Conservation (phyloP, 805 yeast genomes). For the Candida coquimbonensis region DNA sequence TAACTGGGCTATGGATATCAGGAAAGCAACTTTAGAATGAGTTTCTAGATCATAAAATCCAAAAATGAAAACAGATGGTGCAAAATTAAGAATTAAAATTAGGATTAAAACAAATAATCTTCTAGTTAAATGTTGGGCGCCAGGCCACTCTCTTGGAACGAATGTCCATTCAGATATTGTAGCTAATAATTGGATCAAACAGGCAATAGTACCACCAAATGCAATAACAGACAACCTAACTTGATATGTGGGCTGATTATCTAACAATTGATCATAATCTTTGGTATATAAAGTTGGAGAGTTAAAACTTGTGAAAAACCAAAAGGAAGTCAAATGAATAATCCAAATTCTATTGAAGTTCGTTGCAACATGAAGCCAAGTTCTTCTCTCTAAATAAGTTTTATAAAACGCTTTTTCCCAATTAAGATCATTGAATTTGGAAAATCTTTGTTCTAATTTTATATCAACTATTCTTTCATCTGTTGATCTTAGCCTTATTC, state of each 20-base stretch:
- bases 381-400: slow-evolving; percentile 66
- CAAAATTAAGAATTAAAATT: slow-evolving; percentile 38
- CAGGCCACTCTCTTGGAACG: slow-evolving; percentile 70
- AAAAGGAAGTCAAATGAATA: slow-evolving; percentile 64
- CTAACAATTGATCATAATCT: slow-evolving; percentile 42
- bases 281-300: slow-evolving; percentile 63
- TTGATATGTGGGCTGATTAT: slow-evolving; percentile 58
- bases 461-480: slow-evolving; percentile 43
- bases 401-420: slow-evolving; percentile 69
- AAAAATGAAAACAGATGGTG: slow-evolving; percentile 50
- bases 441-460: slow-evolving; percentile 47
- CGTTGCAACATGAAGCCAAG: slow-evolving; percentile 69
- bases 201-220: slow-evolving; percentile 60
- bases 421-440: slow-evolving; percentile 40
- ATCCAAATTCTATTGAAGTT: slow-evolving; percentile 79
- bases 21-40: slow-evolving; percentile 31
- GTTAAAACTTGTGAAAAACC: slow-evolving; percentile 72
- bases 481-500: slow-evolving; percentile 37
- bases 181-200: slow-evolving; percentile 50
- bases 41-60: slow-evolving; percentile 32
- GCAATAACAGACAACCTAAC: slow-evolving; percentile 52
- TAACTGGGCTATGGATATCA: slow-evolving; percentile 47
- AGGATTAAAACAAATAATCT: slow-evolving; percentile 38
- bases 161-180: slow-evolving; percentile 51
- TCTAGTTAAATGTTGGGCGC: slow-evolving; percentile 50